A percentile compares a stretch with the other conserved stretches of the same genome.
Conservation (phyloP, 2,329 filamentous ascomycete species). For the Fusarium pseudonygamai region DNA sequence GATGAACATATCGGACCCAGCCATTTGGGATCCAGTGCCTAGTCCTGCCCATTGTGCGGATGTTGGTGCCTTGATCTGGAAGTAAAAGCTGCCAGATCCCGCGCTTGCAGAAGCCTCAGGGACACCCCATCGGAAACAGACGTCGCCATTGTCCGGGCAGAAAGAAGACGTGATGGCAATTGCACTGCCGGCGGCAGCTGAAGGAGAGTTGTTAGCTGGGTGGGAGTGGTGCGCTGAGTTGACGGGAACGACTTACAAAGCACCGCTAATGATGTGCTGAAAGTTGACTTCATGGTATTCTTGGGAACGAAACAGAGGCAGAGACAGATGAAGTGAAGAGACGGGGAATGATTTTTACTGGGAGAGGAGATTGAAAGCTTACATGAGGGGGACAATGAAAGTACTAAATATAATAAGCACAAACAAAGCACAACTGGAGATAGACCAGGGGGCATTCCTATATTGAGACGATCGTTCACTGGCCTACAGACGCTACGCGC, state of each 20-base stretch:
- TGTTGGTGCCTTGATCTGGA: conserved; percentile 66
- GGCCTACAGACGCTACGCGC: conserved; percentile 7
- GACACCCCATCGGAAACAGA: conserved; percentile 67
- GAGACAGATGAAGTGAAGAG: background rate
- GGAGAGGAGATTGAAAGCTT: background rate
- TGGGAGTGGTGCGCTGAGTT: background rate
- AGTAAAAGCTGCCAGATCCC: conserved; percentile 65
- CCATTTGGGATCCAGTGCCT: conserved; percentile 66
- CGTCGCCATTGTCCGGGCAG: conserved; percentile 53
- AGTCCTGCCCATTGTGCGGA: conserved; percentile 66
- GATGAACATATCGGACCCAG: conserved; percentile 68
- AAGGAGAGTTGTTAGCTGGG: conserved; percentile 12
- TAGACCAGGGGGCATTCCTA: conserved; percentile 8
- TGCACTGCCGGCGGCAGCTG: conserved; percentile 38
- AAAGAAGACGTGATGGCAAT: conserved; percentile 45
- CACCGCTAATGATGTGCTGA: conserved; percentile 23
- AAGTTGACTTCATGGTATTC: conserved; percentile 33
- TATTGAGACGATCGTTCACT: conserved; percentile 19
- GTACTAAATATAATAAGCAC: conserved; percentile 27
- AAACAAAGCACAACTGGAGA: conserved; percentile 18
- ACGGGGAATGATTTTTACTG: background rate
- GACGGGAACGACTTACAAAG: conserved; percentile 34
- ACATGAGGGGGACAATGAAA: conserved; percentile 12
- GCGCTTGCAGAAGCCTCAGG: conserved; percentile 59
- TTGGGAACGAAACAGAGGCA: background rate